These are phyloP conservation scores for Cardamine resedifolia DNA, from an alignment of 345 rosid genomes.

Conservation along the genomic window DNA sequence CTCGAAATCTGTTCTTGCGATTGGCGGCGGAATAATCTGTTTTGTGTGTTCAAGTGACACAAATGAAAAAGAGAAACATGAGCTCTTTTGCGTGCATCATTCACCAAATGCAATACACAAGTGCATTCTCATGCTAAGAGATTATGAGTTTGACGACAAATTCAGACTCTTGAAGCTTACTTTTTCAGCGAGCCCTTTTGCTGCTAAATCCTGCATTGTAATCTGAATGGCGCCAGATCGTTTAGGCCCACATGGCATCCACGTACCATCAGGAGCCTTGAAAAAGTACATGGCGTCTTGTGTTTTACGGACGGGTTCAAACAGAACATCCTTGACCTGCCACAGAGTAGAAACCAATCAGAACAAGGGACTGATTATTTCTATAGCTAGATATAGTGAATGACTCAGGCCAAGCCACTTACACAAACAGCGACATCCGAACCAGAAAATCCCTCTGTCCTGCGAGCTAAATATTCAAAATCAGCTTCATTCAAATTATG, in stretches of 20 bases:
- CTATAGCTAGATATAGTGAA: background rate
- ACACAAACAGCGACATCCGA: slow-evolving; percentile 93
- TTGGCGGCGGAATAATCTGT: slow-evolving; percentile 91
- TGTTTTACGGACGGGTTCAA: slow-evolving; percentile 91
- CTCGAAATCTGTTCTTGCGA: slow-evolving; percentile 78
- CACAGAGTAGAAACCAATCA: slow-evolving; percentile 10
- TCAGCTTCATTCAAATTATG: slow-evolving; percentile 77
- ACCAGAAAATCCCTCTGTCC: slow-evolving; percentile 87
- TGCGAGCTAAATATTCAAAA: slow-evolving; percentile 72
- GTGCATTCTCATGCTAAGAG: background rate
- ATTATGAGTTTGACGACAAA: background rate
- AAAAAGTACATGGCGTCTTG: slow-evolving; percentile 82
- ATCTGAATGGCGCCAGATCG: slow-evolving; percentile 67
- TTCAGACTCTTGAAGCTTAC: slow-evolving; percentile 35
- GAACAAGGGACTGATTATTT: background rate
- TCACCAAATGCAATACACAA: background rate
- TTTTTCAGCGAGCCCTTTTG: slow-evolving; percentile 63
- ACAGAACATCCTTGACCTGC: slow-evolving; percentile 91
- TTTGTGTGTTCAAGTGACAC: background rate
- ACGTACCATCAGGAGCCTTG: slow-evolving; percentile 54
- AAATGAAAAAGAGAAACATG: background rate
- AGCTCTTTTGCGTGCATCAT: slow-evolving; percentile 10
- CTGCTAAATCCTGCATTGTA: slow-evolving; percentile 79
- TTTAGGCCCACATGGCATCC: slow-evolving; percentile 87
- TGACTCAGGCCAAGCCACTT: slow-evolving; percentile 37